phyloP scores from a whole-genome alignment of 805 yeast species.

The Brettanomyces naardenensis region DNA sequence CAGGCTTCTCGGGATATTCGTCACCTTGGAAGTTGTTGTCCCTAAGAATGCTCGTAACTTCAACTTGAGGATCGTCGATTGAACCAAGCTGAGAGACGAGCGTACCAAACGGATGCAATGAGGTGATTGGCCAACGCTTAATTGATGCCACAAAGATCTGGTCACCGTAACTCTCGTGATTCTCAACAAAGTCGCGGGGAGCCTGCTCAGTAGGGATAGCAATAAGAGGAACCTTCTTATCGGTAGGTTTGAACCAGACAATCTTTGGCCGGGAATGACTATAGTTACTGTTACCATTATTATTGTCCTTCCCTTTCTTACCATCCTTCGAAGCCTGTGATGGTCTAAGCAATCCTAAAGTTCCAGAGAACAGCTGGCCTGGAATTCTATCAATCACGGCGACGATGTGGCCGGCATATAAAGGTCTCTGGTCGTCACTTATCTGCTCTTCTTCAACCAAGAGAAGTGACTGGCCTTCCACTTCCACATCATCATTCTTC shows the following conservation, averaged over 20 bases:
- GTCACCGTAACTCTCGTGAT: slow-evolving; percentile 74
- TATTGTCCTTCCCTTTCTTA: slow-evolving; percentile 35
- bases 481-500: slow-evolving; percentile 97
- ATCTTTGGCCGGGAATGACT: slow-evolving; percentile 63
- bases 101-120: slow-evolving; percentile 96
- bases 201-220: slow-evolving; percentile 99
- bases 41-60: slow-evolving; percentile 80
- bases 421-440: slow-evolving; percentile 84
- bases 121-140: slow-evolving; percentile 98
- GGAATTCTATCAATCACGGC: slow-evolving; percentile 97
- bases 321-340: slow-evolving; percentile 85
- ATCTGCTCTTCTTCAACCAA: slow-evolving; percentile 94
- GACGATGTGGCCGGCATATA: slow-evolving; percentile 97
- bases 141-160: slow-evolving; percentile 89
- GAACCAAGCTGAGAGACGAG: slow-evolving; percentile 80
- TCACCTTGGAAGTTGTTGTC: slow-evolving; percentile 79
- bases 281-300: slow-evolving; percentile 10
- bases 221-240: slow-evolving; percentile 93
- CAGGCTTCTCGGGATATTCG: slow-evolving; percentile 50
- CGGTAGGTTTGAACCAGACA: slow-evolving; percentile 99
- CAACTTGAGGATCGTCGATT: slow-evolving; percentile 68
- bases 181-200: slow-evolving; percentile 89
- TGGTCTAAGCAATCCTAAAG: slow-evolving; percentile 88
- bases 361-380: slow-evolving; percentile 92
- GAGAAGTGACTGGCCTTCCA: slow-evolving; percentile 90